phyloP scores from a whole-genome alignment of 441 rosid genomes.

The Jatropha podagrica region DNA sequence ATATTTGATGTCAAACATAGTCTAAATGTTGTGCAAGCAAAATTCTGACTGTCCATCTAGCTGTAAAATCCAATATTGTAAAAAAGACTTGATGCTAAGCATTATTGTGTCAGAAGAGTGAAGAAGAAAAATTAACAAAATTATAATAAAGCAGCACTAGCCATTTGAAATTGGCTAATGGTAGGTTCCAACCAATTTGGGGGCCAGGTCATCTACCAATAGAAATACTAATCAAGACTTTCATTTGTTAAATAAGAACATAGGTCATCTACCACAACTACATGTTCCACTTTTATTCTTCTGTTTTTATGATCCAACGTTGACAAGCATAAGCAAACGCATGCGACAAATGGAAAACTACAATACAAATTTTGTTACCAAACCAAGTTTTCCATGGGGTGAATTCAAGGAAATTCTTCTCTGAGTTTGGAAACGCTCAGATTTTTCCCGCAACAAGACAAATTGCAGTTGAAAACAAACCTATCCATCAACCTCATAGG shows the following conservation, averaged over 20 bases:
- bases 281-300: neutral
- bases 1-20: no score
- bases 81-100: no score
- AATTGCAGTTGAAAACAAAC: neutral
- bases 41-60: no score
- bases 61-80: no score
- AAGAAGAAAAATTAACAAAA: no score
- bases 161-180: neutral
- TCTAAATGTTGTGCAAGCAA: no score
- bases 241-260: neutral
- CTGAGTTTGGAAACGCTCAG: neutral
- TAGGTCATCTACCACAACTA: neutral
- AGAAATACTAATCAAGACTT: neutral
- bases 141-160: no score
- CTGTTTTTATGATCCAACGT: neutral
- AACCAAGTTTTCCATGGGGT: neutral
- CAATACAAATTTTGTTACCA: neutral
- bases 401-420: neutral
- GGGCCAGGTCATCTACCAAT: neutral
- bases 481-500: neutral
- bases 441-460: conserved; percentile 11
- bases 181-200: neutral
- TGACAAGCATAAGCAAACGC: neutral
- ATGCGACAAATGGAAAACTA: neutral
- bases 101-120: no score